Percentiles rank a stretch among this genome's conserved stretches.
Conservation (phyloP, 2,329 filamentous ascomycete species). For the Herpomyces periplanetae region DNA sequence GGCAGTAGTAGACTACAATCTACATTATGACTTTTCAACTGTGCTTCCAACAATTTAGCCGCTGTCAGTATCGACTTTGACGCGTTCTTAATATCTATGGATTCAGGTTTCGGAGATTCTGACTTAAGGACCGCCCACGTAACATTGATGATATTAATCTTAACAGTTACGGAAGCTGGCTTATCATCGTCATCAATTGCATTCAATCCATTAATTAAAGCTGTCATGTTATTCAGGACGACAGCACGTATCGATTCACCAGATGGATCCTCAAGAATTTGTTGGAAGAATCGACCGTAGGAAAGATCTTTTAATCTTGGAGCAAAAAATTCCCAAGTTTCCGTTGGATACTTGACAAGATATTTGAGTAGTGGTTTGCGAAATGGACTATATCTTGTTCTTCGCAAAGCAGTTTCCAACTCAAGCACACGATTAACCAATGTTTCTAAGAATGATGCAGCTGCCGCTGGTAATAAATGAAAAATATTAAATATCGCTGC, state of each 20-base stretch:
- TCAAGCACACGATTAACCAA: constrained; percentile 66
- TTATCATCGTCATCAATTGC: constrained; percentile 21
- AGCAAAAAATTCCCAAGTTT: constrained; percentile 46
- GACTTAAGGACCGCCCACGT: constrained; percentile 36
- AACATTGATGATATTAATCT: constrained; percentile 58
- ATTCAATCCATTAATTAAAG: constrained; percentile 21
- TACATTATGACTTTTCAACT: constrained; percentile 24
- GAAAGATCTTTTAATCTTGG: constrained; percentile 40
- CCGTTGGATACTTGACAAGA: constrained; percentile 60
- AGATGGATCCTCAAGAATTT: constrained; percentile 34
- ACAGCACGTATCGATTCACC: constrained; percentile 34
- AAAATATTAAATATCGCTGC: constrained; percentile 87
- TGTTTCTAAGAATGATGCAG: constrained; percentile 57
- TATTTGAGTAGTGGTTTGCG: constrained; percentile 62
- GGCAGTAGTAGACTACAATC: constrained; percentile 34
- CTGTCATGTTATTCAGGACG: constrained; percentile 29
- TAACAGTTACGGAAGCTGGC: constrained; percentile 29
- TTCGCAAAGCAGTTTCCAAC: constrained; percentile 40
- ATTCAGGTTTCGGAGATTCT: constrained; percentile 22
- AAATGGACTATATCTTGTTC: constrained; percentile 72
- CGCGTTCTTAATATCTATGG: constrained; percentile 14
- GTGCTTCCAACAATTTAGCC: constrained; percentile 37
- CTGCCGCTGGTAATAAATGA: constrained; percentile 61
- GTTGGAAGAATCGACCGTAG: constrained; percentile 63
- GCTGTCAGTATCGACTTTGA: constrained; percentile 19